phyloP scores from a whole-genome alignment of 441 rosid genomes.

The Euphorbia schlechtendalii region DNA sequence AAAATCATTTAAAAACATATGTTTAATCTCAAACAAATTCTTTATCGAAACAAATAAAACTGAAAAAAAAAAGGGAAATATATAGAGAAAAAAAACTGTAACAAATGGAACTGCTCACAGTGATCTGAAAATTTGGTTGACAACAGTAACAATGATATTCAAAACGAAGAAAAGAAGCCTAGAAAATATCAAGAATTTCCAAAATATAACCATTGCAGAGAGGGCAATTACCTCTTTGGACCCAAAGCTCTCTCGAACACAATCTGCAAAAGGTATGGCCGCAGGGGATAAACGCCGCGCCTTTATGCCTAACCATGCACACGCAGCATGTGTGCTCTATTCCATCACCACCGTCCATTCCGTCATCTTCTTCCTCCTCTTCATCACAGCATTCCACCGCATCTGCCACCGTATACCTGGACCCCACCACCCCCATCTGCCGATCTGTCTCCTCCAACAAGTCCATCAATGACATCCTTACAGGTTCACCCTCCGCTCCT shows the following conservation, averaged over 20 bases:
- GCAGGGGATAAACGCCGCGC: slow-evolving; percentile 90
- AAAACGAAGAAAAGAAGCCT: background rate
- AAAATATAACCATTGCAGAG: slow-evolving; percentile 67
- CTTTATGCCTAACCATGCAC: slow-evolving; percentile 93
- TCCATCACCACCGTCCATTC: slow-evolving; percentile 25
- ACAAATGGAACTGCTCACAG: background rate
- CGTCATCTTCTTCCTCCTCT: slow-evolving; percentile 31
- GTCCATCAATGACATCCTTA: slow-evolving; percentile 83
- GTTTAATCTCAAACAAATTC: too few species aligned
- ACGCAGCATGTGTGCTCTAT: slow-evolving; percentile 71
- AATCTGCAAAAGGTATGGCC: slow-evolving; percentile 92
- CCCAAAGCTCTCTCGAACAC: slow-evolving; percentile 89
- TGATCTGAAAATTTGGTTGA: background rate
- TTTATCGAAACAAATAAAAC: too few species aligned
- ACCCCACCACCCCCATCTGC: slow-evolving; percentile 55
- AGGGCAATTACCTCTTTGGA: slow-evolving; percentile 81
- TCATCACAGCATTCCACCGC: slow-evolving; percentile 29
- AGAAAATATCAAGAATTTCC: slow-evolving; percentile 82
- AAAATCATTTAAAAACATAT: too few species aligned
- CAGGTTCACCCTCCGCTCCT: slow-evolving; percentile 42
- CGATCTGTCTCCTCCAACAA: slow-evolving; percentile 70
- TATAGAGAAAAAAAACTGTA: too few species aligned
- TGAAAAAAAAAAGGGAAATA: too few species aligned
- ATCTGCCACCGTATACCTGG: slow-evolving; percentile 47
- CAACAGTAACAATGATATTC: background rate